These are phyloP conservation scores for Pilasporangium apinafurcum DNA, from an alignment of 352 stramenopile species.

Conservation along the genomic window DNA sequence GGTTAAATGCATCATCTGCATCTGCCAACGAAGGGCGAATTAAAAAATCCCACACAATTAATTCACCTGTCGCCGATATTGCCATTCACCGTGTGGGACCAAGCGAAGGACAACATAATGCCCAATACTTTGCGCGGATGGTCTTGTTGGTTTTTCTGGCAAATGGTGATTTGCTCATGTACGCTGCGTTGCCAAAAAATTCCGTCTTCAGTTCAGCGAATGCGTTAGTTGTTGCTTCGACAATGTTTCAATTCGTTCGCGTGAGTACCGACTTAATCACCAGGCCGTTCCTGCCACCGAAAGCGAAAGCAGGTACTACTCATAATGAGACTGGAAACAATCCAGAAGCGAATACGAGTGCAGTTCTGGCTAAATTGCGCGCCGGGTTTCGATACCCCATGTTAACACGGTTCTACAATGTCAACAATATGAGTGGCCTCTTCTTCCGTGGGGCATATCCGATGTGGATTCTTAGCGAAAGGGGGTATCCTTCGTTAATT, in stretches of 20 bases:
- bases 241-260: slow-evolving; percentile 56
- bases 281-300: slow-evolving; percentile 55
- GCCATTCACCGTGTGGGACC: slow-evolving; percentile 74
- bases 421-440: slow-evolving; percentile 78
- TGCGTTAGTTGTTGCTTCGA: slow-evolving; percentile 24
- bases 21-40: slow-evolving; percentile 71
- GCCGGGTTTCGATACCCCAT: slow-evolving; percentile 83
- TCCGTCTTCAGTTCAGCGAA: no score
- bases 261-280: slow-evolving; percentile 73
- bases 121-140: slow-evolving; percentile 72
- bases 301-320: slow-evolving; percentile 29
- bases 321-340: slow-evolving; percentile 48
- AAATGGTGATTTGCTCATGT: slow-evolving; percentile 81
- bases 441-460: slow-evolving; percentile 83
- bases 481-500: slow-evolving; percentile 55
- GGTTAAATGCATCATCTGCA: slow-evolving; percentile 61
- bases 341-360: slow-evolving; percentile 54
- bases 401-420: slow-evolving; percentile 74
- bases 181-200: slow-evolving; percentile 54
- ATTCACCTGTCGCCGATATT: slow-evolving; percentile 80
- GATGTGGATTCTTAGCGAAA: slow-evolving; percentile 79
- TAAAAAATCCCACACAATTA: slow-evolving; percentile 76
- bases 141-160: slow-evolving; percentile 80
- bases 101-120: slow-evolving; percentile 63
- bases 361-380: slow-evolving; percentile 64